Percentiles rank a stretch among this genome's conserved stretches.
These are phyloP conservation scores for Beauveria bassiana DNA, from an alignment of 2,329 filamentous ascomycete species.

Conservation along the genomic window DNA sequence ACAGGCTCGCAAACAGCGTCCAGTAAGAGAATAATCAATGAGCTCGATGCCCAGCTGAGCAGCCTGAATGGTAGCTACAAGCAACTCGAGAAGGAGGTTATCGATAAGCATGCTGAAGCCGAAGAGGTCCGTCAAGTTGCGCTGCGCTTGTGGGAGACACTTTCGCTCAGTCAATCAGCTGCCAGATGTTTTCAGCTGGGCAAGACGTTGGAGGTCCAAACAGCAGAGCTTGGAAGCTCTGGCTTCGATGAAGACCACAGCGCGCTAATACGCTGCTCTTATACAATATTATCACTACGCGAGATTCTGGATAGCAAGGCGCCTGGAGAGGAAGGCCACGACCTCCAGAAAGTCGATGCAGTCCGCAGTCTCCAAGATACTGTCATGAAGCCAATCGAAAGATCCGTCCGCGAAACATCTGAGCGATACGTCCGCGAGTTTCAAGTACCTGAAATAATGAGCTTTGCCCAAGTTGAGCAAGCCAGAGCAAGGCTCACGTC, in stretches of 20 bases:
- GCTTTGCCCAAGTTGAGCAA: conserved; percentile 62
- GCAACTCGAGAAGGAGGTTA: conserved; percentile 78
- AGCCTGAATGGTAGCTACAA: conserved; percentile 78
- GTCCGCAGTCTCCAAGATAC: conserved; percentile 63
- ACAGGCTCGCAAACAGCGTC: conserved; percentile 68
- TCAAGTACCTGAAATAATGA: conserved; percentile 52
- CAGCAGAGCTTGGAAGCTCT: conserved; percentile 51
- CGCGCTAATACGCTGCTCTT: conserved; percentile 72
- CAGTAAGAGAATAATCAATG: conserved; percentile 62
- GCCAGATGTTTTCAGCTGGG: conserved; percentile 73
- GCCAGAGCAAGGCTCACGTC: conserved; percentile 65
- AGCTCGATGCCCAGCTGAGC: conserved; percentile 72
- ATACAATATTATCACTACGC: conserved; percentile 68
- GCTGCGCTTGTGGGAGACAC: conserved; percentile 70
- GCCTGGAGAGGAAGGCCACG: conserved; percentile 66
- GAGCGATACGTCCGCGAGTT: conserved; percentile 81
- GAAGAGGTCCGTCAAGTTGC: conserved; percentile 74
- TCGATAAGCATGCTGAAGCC: conserved; percentile 76
- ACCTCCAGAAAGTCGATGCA: conserved; percentile 65
- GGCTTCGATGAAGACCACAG: conserved; percentile 62
- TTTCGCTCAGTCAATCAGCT: conserved; percentile 69
- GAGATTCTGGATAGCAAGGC: conserved; percentile 62
- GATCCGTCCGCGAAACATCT: conserved; percentile 61
- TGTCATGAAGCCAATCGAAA: conserved; percentile 64
- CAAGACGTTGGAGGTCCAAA: conserved; percentile 78